Conservation (phyloP, 192 early-diverging fungal genomes). For the Linnemannia zychae region DNA sequence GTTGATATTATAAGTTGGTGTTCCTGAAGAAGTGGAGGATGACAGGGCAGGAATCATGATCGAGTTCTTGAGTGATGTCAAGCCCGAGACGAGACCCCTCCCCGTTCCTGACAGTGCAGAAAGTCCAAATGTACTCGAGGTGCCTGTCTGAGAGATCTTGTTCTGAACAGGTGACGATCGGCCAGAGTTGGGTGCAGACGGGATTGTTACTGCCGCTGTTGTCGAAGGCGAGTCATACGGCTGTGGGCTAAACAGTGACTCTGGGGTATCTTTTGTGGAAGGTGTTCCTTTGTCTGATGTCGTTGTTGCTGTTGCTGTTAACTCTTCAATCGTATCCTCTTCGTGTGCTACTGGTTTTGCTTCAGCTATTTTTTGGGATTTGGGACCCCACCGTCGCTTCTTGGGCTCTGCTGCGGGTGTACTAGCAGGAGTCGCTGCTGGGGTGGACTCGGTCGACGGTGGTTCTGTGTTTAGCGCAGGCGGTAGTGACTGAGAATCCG, state of each 20-base stretch:
- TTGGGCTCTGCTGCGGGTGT: conserved; percentile 13
- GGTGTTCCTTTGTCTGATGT: not conserved
- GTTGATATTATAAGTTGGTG: not conserved
- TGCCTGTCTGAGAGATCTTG: not conserved
- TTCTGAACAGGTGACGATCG: not conserved
- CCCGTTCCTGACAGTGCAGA: conserved; percentile 17
- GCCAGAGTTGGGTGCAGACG: not conserved
- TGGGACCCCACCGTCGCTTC: conserved; percentile 37
- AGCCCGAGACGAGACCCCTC: conserved; percentile 39
- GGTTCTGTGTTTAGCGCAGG: not conserved
- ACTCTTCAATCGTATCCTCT: not conserved
- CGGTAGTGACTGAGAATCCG: conserved; percentile 17
- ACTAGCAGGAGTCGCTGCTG: not conserved
- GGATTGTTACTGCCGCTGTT: not conserved
- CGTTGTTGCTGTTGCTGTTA: not conserved
- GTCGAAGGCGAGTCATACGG: not conserved
- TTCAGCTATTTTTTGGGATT: conserved; percentile 1
- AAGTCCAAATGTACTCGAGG: conserved; percentile 26
- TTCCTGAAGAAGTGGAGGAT: not conserved
- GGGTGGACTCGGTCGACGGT: not conserved
- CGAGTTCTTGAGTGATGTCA: conserved; percentile 49
- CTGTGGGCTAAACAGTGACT: not conserved
- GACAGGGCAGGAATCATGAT: conserved; percentile 53
- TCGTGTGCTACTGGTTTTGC: not conserved
- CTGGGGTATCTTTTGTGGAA: not conserved